phyloP scores from a whole-genome alignment of 176 grass and related monocot genomes.

The Pharus latifolius region DNA sequence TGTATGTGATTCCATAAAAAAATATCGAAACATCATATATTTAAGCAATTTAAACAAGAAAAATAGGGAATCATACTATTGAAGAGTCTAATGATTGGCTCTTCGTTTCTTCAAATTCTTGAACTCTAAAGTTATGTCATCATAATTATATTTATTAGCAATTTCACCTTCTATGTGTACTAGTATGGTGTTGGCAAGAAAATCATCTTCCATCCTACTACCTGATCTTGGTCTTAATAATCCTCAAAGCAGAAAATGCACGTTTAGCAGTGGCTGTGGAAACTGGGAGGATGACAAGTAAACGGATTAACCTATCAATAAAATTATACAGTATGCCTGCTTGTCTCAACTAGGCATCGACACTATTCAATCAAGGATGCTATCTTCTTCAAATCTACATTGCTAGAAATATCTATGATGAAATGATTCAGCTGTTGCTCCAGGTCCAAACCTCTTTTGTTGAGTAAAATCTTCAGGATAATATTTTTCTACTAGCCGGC shows the following conservation, averaged over 20 bases:
- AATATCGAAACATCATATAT: too few species aligned
- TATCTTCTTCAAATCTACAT: too few species aligned
- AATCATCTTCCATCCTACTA: neutral
- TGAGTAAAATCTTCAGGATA: neutral
- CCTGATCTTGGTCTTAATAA: neutral
- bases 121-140: neutral
- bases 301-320: slow-evolving; percentile 1
- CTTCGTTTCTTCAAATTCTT: neutral
- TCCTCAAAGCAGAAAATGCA: slow-evolving; percentile 5
- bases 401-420: too few species aligned
- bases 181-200: neutral
- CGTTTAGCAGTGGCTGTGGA: neutral
- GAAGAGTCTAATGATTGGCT: neutral
- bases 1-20: too few species aligned
- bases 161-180: neutral
- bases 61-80: too few species aligned
- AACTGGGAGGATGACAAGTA: neutral
- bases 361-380: too few species aligned
- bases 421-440: neutral
- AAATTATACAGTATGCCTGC: too few species aligned
- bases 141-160: neutral
- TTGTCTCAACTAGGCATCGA: too few species aligned
- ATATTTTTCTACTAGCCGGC: neutral
- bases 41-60: too few species aligned
- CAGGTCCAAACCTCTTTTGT: neutral